These are phyloP conservation scores for Spathaspora sp. DNA, from an alignment of 1,139 yeast species.

Conservation along the genomic window DNA sequence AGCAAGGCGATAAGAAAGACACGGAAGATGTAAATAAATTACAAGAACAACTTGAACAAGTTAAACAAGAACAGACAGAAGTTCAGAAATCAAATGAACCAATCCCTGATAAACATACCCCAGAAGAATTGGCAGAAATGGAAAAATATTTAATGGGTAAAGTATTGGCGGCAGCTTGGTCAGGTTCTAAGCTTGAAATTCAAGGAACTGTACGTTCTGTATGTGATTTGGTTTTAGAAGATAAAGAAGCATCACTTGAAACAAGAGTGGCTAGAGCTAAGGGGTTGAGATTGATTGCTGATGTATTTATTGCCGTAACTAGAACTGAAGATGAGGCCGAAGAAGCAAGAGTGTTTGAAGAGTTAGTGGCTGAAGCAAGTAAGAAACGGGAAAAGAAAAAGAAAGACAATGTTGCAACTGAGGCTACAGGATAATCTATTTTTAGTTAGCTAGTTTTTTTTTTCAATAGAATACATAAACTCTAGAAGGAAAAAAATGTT, in stretches of 20 bases:
- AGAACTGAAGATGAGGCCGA: conserved; percentile 86
- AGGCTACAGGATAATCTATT: background rate
- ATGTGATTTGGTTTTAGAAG: conserved; percentile 76
- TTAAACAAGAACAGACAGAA: conserved; percentile 15
- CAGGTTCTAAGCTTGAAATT: conserved; percentile 86
- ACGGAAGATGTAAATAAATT: conserved; percentile 17
- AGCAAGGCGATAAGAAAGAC: conserved; percentile 16
- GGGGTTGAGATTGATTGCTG: conserved; percentile 73
- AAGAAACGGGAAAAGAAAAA: conserved; percentile 66
- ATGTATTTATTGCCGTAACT: conserved; percentile 61
- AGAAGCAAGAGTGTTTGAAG: conserved; percentile 89
- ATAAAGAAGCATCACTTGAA: conserved; percentile 50
- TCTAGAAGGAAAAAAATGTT: background rate
- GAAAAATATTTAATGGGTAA: conserved; percentile 87
- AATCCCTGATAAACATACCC: conserved; percentile 58
- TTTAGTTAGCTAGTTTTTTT: background rate
- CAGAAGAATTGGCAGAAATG: conserved; percentile 81
- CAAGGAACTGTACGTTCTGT: conserved; percentile 86
- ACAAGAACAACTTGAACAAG: conserved; percentile 22
- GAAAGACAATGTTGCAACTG: background rate
- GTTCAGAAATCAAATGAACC: conserved; percentile 16
- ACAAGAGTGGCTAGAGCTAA: conserved; percentile 76
- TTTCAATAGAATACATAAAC: background rate
- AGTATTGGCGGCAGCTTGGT: conserved; percentile 94
- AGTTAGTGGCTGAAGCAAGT: conserved; percentile 87